Percentiles rank a stretch among this genome's conserved stretches.
phyloP scores from a whole-genome alignment of 2,329 filamentous ascomycete genomes.

The Fusarium setosum region DNA sequence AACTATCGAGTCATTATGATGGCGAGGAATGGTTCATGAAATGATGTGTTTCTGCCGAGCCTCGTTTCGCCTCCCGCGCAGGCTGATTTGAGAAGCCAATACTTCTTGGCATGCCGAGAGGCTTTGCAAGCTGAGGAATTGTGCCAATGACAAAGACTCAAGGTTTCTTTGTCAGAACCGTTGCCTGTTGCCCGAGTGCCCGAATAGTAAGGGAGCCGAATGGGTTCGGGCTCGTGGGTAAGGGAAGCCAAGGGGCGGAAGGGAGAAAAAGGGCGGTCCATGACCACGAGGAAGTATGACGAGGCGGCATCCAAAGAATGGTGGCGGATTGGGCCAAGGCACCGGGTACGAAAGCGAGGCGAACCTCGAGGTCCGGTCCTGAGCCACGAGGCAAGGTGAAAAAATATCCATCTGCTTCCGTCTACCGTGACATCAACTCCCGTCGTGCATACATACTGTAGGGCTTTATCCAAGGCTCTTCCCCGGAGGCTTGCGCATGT shows the following conservation, averaged over 20 bases:
- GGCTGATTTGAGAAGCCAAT: slow-evolving; percentile 5
- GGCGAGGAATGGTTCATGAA: slow-evolving; percentile 23
- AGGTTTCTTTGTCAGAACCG: slow-evolving; percentile 12
- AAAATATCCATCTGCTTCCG: neutral
- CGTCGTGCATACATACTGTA: slow-evolving; percentile 23
- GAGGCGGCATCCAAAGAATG: slow-evolving; percentile 32
- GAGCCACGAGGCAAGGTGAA: slow-evolving; percentile 19
- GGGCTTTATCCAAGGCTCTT: slow-evolving; percentile 27
- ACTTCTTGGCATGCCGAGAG: slow-evolving; percentile 21
- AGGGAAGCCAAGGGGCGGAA: slow-evolving; percentile 33
- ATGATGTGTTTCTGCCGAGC: slow-evolving; percentile 19
- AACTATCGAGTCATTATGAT: slow-evolving; percentile 23
- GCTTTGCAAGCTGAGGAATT: neutral
- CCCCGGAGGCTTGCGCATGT: slow-evolving; percentile 6
- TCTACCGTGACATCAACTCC: slow-evolving; percentile 10
- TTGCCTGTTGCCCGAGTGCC: slow-evolving; percentile 9
- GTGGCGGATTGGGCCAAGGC: slow-evolving; percentile 22
- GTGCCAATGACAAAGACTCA: slow-evolving; percentile 2
- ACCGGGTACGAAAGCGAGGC: slow-evolving; percentile 7
- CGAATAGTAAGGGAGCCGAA: neutral
- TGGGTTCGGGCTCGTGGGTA: slow-evolving; percentile 10
- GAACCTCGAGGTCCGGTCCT: neutral
- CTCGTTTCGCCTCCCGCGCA: slow-evolving; percentile 15
- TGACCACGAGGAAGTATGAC: slow-evolving; percentile 36
- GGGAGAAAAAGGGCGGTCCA: slow-evolving; percentile 5